phyloP scores from a whole-genome alignment of 192 early-diverging fungal genomes.

The Coemansia reversa region DNA sequence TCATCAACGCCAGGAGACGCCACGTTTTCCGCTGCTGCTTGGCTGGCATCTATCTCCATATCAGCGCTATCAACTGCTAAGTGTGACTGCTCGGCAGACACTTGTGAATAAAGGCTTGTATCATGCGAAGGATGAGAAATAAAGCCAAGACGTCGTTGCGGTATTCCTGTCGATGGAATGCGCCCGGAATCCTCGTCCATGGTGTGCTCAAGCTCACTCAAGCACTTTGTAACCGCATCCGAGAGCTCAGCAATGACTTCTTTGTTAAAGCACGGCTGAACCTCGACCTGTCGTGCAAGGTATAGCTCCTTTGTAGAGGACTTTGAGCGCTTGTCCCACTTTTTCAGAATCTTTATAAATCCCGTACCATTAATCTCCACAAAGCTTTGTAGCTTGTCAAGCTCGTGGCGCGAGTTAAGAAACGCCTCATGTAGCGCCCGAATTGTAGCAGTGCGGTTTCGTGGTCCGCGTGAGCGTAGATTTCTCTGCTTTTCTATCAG shows the following conservation, averaged over 20 bases:
- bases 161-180: slow-evolving; percentile 19
- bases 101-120: slow-evolving; percentile 10
- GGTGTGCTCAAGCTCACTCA: slow-evolving; percentile 75
- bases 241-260: slow-evolving; percentile 87
- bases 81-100: slow-evolving; percentile 6
- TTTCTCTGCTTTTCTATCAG: slow-evolving; percentile 77
- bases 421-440: slow-evolving; percentile 86
- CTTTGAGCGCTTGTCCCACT: slow-evolving; percentile 99
- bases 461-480: slow-evolving; percentile 56
- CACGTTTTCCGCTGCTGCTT: not conserved
- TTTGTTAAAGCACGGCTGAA: slow-evolving; percentile 96
- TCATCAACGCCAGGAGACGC: not conserved
- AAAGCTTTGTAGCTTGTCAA: slow-evolving; percentile 97
- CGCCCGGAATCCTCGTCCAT: slow-evolving; percentile 50
- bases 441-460: slow-evolving; percentile 59
- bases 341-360: slow-evolving; percentile 98
- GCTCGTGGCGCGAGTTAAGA: slow-evolving; percentile 85
- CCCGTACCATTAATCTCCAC: slow-evolving; percentile 95
- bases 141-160: slow-evolving; percentile 27
- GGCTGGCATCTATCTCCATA: not conserved
- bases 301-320: slow-evolving; percentile 97
- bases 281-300: slow-evolving; percentile 93
- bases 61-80: not conserved
- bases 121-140: slow-evolving; percentile 40
- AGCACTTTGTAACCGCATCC: slow-evolving; percentile 69